Base-by-base conservation (phyloP, 2,329 filamentous ascomycete species). In the Talaromyces marneffei region DNA sequence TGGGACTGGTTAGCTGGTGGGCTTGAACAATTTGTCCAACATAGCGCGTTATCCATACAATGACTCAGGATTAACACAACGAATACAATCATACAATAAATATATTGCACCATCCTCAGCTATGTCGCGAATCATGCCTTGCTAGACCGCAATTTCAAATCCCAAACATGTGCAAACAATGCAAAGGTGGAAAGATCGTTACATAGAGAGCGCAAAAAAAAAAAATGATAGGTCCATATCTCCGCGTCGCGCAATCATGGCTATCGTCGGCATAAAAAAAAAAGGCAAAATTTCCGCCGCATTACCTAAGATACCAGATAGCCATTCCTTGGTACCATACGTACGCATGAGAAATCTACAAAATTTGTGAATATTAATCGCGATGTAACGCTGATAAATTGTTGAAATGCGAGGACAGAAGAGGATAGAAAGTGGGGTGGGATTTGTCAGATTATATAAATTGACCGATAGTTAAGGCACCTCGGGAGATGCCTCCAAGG, bases 1-100 rank as follows among this genome's bases (percentile, higher is more conserved):
- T 79, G 48, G 78, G 78, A 9, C 75, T 76, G 29, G 71, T 76
- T 23, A 71, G 73, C n/a, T 80, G 78, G 78, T 80, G 78, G 78
- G 77, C 66, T 68, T 48, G 10, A 52, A 9, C 1, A 20, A 33
- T 52, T n/a, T 48, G 46, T 31, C 29, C 10, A 12, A 35, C n/a
- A 16, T 20, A 16, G 23, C 5, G 12, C 25, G 8, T 37, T 39
- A 27, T 29, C 20, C 9, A 29, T 20, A 29, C 27, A 18, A 33
- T 46, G 5, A 18, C 23, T 18, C n/a, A 14, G 5, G 4, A 52
- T 33, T 33, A 20, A n/a, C 48, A 35, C 29, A 7, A 20, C 23
- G 10, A 52, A 8, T 52, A 33, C 48, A 35, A 23, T 40, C 7
- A 29, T 39, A 25, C 20, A 27, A 40, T n/a, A 27, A 10, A 40